A percentile compares a stretch with the other conserved stretches of the same genome.
These are phyloP conservation scores for Sporothrix curviconia DNA, from an alignment of 2,329 filamentous ascomycete species.

Conservation along the genomic window DNA sequence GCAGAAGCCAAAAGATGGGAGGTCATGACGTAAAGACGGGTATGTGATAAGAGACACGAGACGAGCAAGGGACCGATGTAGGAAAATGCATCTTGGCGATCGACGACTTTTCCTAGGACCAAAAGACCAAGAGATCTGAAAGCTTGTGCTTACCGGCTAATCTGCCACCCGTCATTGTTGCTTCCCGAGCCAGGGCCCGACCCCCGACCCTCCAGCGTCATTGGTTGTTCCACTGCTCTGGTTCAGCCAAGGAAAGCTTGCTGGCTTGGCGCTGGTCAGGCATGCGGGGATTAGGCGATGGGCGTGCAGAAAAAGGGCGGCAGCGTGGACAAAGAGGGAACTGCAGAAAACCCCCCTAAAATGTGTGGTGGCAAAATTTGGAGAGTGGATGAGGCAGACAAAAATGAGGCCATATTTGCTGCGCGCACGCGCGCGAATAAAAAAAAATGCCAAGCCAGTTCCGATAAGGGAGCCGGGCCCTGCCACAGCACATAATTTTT, in stretches of 20 bases:
- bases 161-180: background rate
- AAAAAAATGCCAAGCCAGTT: too few relatives aligned
- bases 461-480: too few relatives aligned
- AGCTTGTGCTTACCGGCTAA: conserved; percentile 4
- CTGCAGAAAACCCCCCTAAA: background rate
- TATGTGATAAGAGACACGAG: background rate
- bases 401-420: too few relatives aligned
- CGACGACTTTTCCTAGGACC: background rate
- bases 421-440: too few relatives aligned
- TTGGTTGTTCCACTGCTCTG: conserved; percentile 13
- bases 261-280: conserved; percentile 18
- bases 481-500: too few relatives aligned
- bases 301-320: background rate
- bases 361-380: background rate
- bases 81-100: too few relatives aligned
- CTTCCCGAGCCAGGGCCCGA: background rate
- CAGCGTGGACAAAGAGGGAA: background rate
- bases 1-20: background rate
- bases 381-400: background rate
- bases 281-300: conserved; percentile 14
- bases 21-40: too few relatives aligned
- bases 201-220: background rate
- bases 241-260: conserved; percentile 20
- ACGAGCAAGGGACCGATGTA: background rate
- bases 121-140: background rate